These are phyloP conservation scores for Heritiera littoralis DNA, from an alignment of 345 rosid genomes.

Conservation along the genomic window DNA sequence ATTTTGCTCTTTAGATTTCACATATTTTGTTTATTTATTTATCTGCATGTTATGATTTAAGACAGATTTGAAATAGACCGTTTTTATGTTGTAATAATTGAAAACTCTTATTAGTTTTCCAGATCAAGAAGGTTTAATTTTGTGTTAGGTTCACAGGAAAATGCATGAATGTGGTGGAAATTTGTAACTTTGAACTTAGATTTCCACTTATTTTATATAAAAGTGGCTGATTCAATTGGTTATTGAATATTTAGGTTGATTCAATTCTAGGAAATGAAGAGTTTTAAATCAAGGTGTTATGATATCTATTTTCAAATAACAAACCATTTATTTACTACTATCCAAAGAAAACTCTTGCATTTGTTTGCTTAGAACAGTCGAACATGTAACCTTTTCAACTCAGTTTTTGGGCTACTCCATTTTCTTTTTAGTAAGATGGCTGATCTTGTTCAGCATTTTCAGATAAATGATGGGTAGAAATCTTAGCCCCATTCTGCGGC, in stretches of 20 bases:
- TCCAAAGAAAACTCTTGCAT: not conserved
- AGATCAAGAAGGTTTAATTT: conserved; percentile 10
- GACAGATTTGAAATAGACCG: not conserved
- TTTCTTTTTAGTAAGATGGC: not conserved
- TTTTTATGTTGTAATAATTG: not conserved
- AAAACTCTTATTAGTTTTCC: not conserved
- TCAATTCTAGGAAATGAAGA: too few species aligned
- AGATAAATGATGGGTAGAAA: conserved; percentile 63
- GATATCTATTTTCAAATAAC: not conserved
- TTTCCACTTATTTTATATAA: not conserved
- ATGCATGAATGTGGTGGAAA: not conserved
- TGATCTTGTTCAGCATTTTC: conserved; percentile 16
- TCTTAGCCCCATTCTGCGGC: conserved; percentile 66
- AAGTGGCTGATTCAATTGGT: not conserved
- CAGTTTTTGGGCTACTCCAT: conserved; percentile 25
- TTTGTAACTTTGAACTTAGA: not conserved
- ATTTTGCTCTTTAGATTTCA: not conserved
- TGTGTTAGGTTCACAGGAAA: not conserved
- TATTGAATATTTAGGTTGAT: not conserved
- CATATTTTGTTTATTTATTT: not conserved
- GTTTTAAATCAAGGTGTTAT: not conserved
- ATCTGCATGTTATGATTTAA: not conserved
- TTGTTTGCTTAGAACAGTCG: not conserved
- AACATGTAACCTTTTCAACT: not conserved
- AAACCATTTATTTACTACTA: not conserved